These are phyloP conservation scores for Boletus semigastroideus DNA, from an alignment of 1,284 basidiomycete species.

Conservation along the genomic window DNA sequence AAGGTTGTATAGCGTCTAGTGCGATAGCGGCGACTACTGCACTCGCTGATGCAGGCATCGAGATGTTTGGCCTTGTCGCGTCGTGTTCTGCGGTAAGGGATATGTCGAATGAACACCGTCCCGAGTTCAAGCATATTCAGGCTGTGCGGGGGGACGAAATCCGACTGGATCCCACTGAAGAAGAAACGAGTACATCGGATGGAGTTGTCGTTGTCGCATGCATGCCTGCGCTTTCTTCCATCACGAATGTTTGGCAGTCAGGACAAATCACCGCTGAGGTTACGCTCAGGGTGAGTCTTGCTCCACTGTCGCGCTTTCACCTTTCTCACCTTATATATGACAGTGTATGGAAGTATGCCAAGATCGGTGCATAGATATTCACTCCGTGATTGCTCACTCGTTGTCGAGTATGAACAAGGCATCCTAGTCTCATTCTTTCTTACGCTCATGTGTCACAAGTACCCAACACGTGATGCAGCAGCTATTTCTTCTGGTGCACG, in stretches of 20 bases:
- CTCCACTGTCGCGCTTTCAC: neutral
- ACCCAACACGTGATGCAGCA: neutral
- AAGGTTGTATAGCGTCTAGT: slow-evolving; percentile 82
- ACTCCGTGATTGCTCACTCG: slow-evolving; percentile 69
- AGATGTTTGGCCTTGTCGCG: slow-evolving; percentile 81
- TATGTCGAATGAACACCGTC: neutral
- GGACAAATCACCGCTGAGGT: slow-evolving; percentile 58
- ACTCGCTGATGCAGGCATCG: slow-evolving; percentile 85
- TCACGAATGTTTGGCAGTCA: slow-evolving; percentile 81
- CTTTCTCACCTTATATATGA: slow-evolving; percentile 3
- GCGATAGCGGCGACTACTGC: slow-evolving; percentile 89
- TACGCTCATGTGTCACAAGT: neutral
- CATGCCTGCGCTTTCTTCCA: slow-evolving; percentile 87
- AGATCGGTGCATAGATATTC: slow-evolving; percentile 69
- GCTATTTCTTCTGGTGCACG: neutral
- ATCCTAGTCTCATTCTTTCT: slow-evolving; percentile 9
- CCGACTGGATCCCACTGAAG: slow-evolving; percentile 78
- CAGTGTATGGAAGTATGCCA: slow-evolving; percentile 71
- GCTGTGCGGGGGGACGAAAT: slow-evolving; percentile 52
- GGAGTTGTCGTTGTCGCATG: slow-evolving; percentile 75
- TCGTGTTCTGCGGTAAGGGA: slow-evolving; percentile 70
- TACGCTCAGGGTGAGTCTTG: slow-evolving; percentile 51
- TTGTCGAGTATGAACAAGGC: slow-evolving; percentile 38
- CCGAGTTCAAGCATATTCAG: slow-evolving; percentile 35
- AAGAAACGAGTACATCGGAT: slow-evolving; percentile 56